Evolutionary conservation across 2,329 filamentous ascomycete genomes (phyloP).

Genomic region (Aspergillus phoenicis): DNA sequence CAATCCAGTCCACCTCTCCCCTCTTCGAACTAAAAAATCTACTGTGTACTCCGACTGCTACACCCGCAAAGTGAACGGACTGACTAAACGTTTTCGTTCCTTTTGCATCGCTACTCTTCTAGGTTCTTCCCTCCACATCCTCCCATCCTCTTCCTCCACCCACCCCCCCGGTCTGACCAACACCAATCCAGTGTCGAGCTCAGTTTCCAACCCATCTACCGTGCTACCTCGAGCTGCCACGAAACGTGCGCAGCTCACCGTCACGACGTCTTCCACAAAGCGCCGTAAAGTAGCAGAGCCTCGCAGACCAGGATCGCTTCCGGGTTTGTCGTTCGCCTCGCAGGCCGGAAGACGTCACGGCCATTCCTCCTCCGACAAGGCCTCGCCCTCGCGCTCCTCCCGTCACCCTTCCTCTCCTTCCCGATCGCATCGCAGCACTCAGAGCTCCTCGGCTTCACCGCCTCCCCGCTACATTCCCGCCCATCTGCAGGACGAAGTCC

Average conservation of each 20-base stretch:
- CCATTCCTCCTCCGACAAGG: slow-evolving; percentile 27
- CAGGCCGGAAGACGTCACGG: slow-evolving; percentile 42
- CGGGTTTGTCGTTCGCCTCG: slow-evolving; percentile 33
- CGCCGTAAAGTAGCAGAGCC: slow-evolving; percentile 51
- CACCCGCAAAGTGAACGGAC: no score
- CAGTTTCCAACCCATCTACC: slow-evolving; percentile 12
- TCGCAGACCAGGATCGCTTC: slow-evolving; percentile 40
- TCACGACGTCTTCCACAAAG: slow-evolving; percentile 55
- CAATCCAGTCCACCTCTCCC: no score
- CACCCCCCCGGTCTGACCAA: slow-evolving; percentile 2
- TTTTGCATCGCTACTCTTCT: not conserved
- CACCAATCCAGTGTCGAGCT: slow-evolving; percentile 3
- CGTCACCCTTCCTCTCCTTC: slow-evolving; percentile 28
- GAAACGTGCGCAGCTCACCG: slow-evolving; percentile 48
- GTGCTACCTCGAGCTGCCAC: slow-evolving; percentile 47
- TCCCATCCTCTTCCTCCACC: not conserved
- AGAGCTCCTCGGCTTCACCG: slow-evolving; percentile 33
- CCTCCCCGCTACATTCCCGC: slow-evolving; percentile 56
- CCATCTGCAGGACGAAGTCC: slow-evolving; percentile 58
- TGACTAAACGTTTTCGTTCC: not conserved
- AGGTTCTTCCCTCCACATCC: slow-evolving; percentile 8
- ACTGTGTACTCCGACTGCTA: no score
- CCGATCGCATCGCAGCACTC: slow-evolving; percentile 26
- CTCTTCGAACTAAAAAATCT: no score
- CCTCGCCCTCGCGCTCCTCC: slow-evolving; percentile 21